These are phyloP conservation scores for Basipetospora sp. DNA, from an alignment of 2,329 filamentous ascomycete species.

Conservation along the genomic window DNA sequence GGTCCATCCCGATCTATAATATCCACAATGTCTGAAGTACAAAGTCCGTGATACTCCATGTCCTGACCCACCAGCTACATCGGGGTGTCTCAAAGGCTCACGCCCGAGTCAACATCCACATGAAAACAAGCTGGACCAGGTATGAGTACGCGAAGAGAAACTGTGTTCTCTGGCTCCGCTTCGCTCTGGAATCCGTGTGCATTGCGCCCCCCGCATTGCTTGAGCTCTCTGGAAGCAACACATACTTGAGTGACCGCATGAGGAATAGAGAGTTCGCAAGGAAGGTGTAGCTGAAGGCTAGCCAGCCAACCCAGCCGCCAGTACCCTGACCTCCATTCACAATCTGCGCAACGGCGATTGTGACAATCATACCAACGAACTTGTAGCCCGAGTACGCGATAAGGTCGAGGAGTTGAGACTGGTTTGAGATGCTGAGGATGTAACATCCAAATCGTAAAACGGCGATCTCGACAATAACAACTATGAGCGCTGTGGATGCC, in stretches of 20 bases:
- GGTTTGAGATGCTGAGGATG: constrained; percentile 81
- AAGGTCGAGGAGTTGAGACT: constrained; percentile 81
- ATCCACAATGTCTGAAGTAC: too few relatives aligned
- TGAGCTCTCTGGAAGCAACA: constrained; percentile 73
- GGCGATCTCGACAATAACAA: constrained; percentile 79
- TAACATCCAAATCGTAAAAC: constrained; percentile 86
- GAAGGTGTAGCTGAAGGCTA: constrained; percentile 81
- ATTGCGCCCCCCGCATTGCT: constrained; percentile 49
- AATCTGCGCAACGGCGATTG: constrained; percentile 64
- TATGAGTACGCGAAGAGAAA: constrained; percentile 93
- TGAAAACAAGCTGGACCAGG: constrained; percentile 82
- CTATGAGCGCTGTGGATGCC: constrained; percentile 66
- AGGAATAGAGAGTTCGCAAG: constrained; percentile 89
- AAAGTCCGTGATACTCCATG: too few relatives aligned
- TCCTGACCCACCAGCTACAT: too few relatives aligned
- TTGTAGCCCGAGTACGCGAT: constrained; percentile 97
- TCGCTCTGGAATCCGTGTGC: constrained; percentile 61
- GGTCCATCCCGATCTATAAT: too few relatives aligned
- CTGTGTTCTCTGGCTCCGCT: constrained; percentile 76
- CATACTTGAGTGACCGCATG: constrained; percentile 88
- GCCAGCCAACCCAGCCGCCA: constrained; percentile 78
- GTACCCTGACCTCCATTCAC: constrained; percentile 67
- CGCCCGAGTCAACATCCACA: constrained; percentile 55
- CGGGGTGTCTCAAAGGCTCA: constrained; percentile 13
- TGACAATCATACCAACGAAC: constrained; percentile 91